Evolutionary conservation across 495 filamentous ascomycete species (phyloP), one percentile per base, ranked within the genome.

Genomic region (Cladorrhinum samala): DNA sequence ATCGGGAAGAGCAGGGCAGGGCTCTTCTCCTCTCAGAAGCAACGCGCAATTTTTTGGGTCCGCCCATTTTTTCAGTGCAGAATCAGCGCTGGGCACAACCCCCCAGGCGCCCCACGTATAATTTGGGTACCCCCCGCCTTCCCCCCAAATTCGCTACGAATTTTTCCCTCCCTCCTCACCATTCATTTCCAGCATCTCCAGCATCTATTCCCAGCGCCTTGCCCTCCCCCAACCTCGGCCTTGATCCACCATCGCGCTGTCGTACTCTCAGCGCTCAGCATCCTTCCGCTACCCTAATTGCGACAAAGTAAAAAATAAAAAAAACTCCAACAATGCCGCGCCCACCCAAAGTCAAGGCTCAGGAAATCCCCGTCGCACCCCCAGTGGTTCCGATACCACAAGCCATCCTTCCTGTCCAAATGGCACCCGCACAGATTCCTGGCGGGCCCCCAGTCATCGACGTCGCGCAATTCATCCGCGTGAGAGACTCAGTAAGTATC

Each of bases 401-500:
- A 3, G 17, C 49, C 11, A 47, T 47, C 30, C 27, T 21, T 0
- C 44, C 51, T 2, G 45, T 45, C 8, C 41, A 41, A 33, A 40
- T 49, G 50, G 43, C 61, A 63, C 53, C 61, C 65, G 36, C 65
- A 20, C 45, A 47, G 24, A 14, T 47, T 18, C 45, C 45, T 8
- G 45, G 45, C 6, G 45, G 45, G 21, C 45, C 62, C 30, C 68
- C 65, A 24, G 71, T 71, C 19, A 75, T 78, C 46, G 74, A 76
- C 20, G 64, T 71, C 37, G 72, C 73, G 17, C 69, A 75, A 39
- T 78, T 78, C 50, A 67, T 76, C 42, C 66, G 72, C 50, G 74
- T 78, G 37, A 68, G 75, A 36, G 75, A 78, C 50, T 75, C 73
- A 36, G 75, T 78, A 72, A 75, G 75, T 66, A 20, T 40, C 37